Base-by-base conservation (phyloP, 164 flowering plant species). In the Tetracentron sinense region DNA sequence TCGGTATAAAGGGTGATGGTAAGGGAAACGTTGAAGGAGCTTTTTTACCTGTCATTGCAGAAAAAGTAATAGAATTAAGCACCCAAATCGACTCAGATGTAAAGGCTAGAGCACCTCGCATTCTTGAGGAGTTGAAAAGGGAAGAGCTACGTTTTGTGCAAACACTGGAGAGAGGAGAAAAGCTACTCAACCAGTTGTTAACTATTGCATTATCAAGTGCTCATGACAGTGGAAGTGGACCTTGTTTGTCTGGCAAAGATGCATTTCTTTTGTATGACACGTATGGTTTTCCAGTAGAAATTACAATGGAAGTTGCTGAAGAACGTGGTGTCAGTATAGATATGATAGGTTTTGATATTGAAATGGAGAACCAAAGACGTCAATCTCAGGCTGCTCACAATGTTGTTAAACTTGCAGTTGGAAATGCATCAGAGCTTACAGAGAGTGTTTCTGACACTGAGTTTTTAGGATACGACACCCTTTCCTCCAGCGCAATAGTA, bases 111-210 rank as follows among this genome's bases (percentile, higher is more conserved):
- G 68, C 77, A 55, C 26, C 82, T 7, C 84, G 82, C 64, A 88
- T 93, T 46, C 78, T 83, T 50, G 98, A 90, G 70, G 98, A 93
- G 76, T 67, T 93, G 64, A 85, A 71, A 75, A 79, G 90, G 74
- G 97, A 93, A 75, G 98, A 93, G 60, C 74, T 84, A 21, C 87
- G 89, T 10, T 93, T 93, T 74, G 90, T 90, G 69, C 82, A 76
- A 72, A 93, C 98, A 33, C 58, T 93, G 44, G 97, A 87, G 79
- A 84, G 96, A 79, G 98, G 98, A 65, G 98, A 93, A 74, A 89
- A 85, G 73, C 73, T 90, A 58, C 96, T 93, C 20, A 92, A 87
- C 14, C 79, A 93, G 75, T 83, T 85, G 84, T 72, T 93, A 47
- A 71, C 62, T 47, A 79, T 77, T 65, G 96, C 98, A 61, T 35